Conservation (phyloP, 2,329 filamentous ascomycete genomes). For the Aspergillus hortae region DNA sequence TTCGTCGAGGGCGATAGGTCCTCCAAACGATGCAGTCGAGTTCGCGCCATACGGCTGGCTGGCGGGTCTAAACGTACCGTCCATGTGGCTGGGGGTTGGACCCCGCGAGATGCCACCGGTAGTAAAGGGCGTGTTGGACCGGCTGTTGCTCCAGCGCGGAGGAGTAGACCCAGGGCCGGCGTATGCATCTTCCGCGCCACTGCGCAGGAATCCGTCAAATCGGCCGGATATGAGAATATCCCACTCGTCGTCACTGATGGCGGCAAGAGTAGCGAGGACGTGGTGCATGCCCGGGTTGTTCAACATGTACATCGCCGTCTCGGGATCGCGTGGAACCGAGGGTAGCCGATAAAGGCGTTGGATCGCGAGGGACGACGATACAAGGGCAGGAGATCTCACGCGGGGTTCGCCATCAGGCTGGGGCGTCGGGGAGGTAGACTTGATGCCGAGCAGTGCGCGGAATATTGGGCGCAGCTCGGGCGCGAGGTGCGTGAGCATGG, state of each 20-base stretch:
- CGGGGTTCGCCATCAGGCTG: conserved; percentile 59
- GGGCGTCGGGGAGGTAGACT: conserved; percentile 59
- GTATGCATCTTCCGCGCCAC: conserved; percentile 67
- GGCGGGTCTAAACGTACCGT: conserved; percentile 41
- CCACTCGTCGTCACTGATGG: conserved; percentile 92
- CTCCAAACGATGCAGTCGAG: conserved; percentile 58
- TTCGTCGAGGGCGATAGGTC: conserved; percentile 83
- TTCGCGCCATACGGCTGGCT: conserved; percentile 39
- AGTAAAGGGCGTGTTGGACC: conserved; percentile 31
- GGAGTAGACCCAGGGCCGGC: conserved; percentile 21
- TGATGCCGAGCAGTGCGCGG: conserved; percentile 69
- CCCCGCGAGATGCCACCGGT: conserved; percentile 32
- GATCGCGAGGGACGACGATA: conserved; percentile 72
- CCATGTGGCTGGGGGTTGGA: conserved; percentile 31
- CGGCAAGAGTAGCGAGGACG: conserved; percentile 78
- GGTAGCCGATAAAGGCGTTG: conserved; percentile 79
- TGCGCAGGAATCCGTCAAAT: conserved; percentile 94
- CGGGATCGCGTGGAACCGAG: conserved; percentile 73
- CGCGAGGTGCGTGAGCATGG: conserved; percentile 83
- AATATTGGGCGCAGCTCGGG: conserved; percentile 74
- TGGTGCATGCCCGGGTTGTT: conserved; percentile 80
- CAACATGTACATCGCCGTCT: conserved; percentile 80
- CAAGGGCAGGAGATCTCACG: conserved; percentile 67
- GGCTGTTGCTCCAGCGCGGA: conserved; percentile 37
- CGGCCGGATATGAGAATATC: conserved; percentile 90